phyloP scores from a whole-genome alignment of 768 basidiomycete genomes.

The Agrocybe praecox region DNA sequence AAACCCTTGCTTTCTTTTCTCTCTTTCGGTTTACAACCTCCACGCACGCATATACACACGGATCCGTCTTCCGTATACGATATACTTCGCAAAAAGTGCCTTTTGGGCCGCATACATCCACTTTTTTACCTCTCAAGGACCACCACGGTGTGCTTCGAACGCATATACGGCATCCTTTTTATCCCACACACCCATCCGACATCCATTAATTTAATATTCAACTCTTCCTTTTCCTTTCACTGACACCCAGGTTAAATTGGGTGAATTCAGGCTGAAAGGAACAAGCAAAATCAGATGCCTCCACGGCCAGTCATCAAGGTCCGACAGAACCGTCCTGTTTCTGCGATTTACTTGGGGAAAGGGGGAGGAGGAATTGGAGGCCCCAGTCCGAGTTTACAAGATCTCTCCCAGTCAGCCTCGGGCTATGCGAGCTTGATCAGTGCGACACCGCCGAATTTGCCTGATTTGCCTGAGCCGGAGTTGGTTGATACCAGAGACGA shows the following conservation, averaged over 20 bases:
- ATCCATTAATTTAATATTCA: constrained; percentile 15
- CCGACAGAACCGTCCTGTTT: constrained; percentile 38
- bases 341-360: constrained; percentile 46
- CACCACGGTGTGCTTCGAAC: constrained; percentile 5
- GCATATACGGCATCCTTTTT: background rate
- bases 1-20: background rate
- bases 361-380: constrained; percentile 11
- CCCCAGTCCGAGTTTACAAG: constrained; percentile 19
- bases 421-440: constrained; percentile 21
- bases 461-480: constrained; percentile 66
- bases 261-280: no score
- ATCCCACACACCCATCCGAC: background rate
- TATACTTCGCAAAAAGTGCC: background rate
- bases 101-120: background rate
- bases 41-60: background rate
- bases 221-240: constrained; percentile 19
- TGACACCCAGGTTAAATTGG: constrained; percentile 12
- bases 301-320: constrained; percentile 33
- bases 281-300: constrained; percentile 31
- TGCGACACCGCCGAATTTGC: constrained; percentile 43
- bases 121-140: background rate
- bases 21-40: background rate
- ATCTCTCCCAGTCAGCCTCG: constrained; percentile 24
- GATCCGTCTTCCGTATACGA: background rate
- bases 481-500: background rate